phyloP scores from a whole-genome alignment of 129 eudicot genomes.

The Arctium lappa region DNA sequence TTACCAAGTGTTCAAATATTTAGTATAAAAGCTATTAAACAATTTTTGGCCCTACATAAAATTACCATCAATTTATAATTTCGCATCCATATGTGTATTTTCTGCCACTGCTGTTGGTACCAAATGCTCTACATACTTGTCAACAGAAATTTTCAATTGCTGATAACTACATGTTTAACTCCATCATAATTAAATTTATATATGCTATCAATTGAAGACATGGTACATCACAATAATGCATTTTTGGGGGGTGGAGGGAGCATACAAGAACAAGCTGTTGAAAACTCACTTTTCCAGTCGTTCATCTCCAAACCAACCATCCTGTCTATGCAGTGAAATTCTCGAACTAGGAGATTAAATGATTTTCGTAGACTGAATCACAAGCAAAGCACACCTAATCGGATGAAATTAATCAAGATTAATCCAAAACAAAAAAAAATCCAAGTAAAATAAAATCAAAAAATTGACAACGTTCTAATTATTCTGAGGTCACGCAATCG shows the following conservation, averaged over 20 bases:
- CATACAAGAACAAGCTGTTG: not conserved
- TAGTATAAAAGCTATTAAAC: not conserved
- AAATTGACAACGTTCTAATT: not conserved
- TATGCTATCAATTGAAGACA: not conserved
- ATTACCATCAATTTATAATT: not conserved
- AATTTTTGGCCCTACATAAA: not conserved
- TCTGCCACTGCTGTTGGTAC: not conserved
- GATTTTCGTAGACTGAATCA: not conserved
- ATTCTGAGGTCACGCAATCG: not conserved
- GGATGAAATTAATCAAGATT: not conserved
- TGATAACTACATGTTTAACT: not conserved
- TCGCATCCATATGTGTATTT: not conserved
- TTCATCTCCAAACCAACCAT: not conserved
- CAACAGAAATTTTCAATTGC: not conserved
- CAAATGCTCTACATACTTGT: not conserved
- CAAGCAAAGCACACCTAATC: not conserved
- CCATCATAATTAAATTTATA: not conserved
- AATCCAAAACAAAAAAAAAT: not conserved
- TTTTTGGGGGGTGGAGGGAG: not conserved
- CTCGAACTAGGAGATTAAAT: not conserved
- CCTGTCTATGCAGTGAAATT: not conserved
- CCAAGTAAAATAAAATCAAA: not conserved
- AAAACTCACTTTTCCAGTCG: conserved; percentile 4
- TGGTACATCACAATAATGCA: not conserved
- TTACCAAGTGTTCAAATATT: not conserved